Evolutionary conservation across 1,139 yeast genomes (phyloP).

Genomic region (Pneumocystis jirovecii): DNA sequence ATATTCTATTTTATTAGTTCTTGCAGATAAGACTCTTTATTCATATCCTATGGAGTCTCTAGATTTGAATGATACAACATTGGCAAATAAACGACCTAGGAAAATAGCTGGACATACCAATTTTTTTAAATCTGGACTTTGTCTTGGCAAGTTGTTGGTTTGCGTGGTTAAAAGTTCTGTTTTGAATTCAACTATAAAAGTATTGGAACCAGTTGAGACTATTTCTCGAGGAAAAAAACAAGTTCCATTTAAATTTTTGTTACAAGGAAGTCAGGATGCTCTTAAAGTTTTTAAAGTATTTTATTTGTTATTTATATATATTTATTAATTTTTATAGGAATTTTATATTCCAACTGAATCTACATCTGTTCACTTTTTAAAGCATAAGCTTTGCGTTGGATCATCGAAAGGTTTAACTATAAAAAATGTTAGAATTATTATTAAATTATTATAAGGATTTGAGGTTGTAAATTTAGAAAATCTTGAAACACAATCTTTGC

Average conservation of each 20-base stretch:
- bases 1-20: constrained; percentile 64
- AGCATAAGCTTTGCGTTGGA: constrained; percentile 81
- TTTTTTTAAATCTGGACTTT: constrained; percentile 83
- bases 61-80: constrained; percentile 22
- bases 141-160: constrained; percentile 74
- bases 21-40: constrained; percentile 68
- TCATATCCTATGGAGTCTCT: constrained; percentile 77
- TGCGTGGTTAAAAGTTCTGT: constrained; percentile 76
- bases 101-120: constrained; percentile 71
- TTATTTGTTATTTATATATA: background rate
- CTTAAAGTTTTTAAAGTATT: constrained; percentile 45
- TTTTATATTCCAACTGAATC: constrained; percentile 77
- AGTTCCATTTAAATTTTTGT: constrained; percentile 36
- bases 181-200: constrained; percentile 59
- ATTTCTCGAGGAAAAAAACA: constrained; percentile 25
- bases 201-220: constrained; percentile 70
- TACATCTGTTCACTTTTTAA: constrained; percentile 75
- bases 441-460: constrained; percentile 38
- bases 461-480: constrained; percentile 77
- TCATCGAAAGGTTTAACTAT: constrained; percentile 43
- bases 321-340: constrained; percentile 28
- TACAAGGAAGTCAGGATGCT: constrained; percentile 31
- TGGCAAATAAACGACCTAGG: constrained; percentile 60
- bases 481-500: constrained; percentile 54
- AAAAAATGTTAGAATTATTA: background rate